These are phyloP conservation scores for Ramaria rubella DNA, from an alignment of 768 basidiomycete genomes.

Conservation along the genomic window DNA sequence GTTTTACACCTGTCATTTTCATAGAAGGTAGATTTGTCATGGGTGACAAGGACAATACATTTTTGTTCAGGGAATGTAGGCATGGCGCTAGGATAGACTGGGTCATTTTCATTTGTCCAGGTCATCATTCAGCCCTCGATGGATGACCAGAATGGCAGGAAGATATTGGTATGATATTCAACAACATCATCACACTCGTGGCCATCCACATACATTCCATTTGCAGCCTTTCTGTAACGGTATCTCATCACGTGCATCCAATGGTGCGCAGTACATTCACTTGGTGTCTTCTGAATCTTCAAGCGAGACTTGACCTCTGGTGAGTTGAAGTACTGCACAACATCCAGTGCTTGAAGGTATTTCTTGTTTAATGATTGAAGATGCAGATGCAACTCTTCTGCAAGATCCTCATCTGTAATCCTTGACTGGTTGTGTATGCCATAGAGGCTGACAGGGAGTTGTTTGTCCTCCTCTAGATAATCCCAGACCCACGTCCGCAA, in stretches of 20 bases:
- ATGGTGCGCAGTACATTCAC: constrained; percentile 7
- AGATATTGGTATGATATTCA: too few relatives aligned
- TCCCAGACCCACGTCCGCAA: constrained; percentile 20
- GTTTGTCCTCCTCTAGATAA: constrained; percentile 10
- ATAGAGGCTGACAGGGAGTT: constrained; percentile 1
- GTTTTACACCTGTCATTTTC: constrained; percentile 13
- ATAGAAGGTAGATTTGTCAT: constrained; percentile 20
- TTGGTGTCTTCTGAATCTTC: constrained; percentile 16
- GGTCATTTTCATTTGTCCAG: background rate
- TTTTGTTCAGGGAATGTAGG: background rate
- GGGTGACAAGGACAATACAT: background rate
- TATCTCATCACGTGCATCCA: constrained; percentile 13
- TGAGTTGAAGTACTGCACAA: too few relatives aligned
- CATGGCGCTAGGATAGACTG: background rate
- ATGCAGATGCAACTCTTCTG: constrained; percentile 4
- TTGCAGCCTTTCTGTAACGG: constrained; percentile 8
- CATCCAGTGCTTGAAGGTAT: background rate
- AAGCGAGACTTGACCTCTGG: background rate
- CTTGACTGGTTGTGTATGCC: background rate
- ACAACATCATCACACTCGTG: too few relatives aligned
- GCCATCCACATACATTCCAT: too few relatives aligned
- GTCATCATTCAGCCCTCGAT: too few relatives aligned
- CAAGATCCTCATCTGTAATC: constrained; percentile 9
- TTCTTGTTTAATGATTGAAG: constrained; percentile 7
- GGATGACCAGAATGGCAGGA: background rate